Evolutionary conservation across 2,329 filamentous ascomycete species (phyloP), one percentile per base, ranked within the genome.

Genomic region (Cladosporium sp.): DNA sequence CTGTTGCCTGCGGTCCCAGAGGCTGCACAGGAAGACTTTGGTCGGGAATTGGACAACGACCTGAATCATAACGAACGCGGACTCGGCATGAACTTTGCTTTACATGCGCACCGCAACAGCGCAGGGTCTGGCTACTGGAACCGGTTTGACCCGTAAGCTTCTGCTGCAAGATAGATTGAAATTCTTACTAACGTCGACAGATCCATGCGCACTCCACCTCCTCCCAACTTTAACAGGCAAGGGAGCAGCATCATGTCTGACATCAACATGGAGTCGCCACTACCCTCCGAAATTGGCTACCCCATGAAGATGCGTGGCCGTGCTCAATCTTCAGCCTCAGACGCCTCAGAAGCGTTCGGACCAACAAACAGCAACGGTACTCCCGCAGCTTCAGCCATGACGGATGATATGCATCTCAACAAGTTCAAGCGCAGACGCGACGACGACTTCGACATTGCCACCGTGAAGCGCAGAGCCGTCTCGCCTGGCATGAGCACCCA

Each of bases 401-500:
- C 71, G 57, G 74, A 76, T 56, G 74, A 76, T 59, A 70, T 76
- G 66, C 72, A 72, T 63, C 65, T 76, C 28, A 73, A 76, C 65
- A 74, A 74, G 57, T 75, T 76, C 76, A 95, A 94, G 76, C 88
- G 94, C n/a, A 87, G 92, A 25, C 86, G 93, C 64, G 94, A 97
- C 68, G 93, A 97, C 73, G 93, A 97, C 73, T 90, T 97, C 65
- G 93, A 98, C 75, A 89, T 91, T 1, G 85, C 89, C 46, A 91
- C 89, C 67, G 93, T 97, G 81, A 98, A 98, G 79, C 87, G 94
- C 18, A 87, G 94, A 51, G 94, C 94, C 26, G 94, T 98, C 2
- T 95, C 91, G 66, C 94, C 94, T 0, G 92, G 93, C 18, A 89
- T 97, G 83, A 96, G 92, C 76, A 89, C 90, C 1, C 92, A 96